phyloP scores from a whole-genome alignment of 768 basidiomycete species.

The Boletus tylopilopsis region DNA sequence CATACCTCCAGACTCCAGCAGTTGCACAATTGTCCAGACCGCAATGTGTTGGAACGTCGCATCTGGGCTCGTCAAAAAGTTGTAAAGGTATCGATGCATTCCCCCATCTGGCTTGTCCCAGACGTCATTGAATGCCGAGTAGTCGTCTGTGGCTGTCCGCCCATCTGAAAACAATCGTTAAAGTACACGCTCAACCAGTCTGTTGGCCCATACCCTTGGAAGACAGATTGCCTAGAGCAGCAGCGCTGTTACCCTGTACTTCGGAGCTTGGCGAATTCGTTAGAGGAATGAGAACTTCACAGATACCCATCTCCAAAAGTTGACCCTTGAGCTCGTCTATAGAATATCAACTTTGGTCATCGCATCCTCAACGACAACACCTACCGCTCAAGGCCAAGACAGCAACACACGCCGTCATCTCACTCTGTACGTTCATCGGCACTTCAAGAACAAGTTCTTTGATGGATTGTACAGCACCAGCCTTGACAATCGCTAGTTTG shows the following conservation, averaged over 20 bases:
- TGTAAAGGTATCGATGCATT: conserved; percentile 90
- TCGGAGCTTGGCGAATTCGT: conserved; percentile 96
- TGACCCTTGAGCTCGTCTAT: conserved; percentile 96
- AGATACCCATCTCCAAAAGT: conserved; percentile 96
- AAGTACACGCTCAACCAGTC: neutral
- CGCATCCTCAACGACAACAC: conserved; percentile 20
- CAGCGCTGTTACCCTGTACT: conserved; percentile 98
- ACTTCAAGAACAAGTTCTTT: conserved; percentile 95
- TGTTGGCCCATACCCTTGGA: conserved; percentile 69
- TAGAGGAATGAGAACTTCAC: conserved; percentile 93
- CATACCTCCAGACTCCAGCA: conserved; percentile 91
- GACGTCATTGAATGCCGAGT: conserved; percentile 94
- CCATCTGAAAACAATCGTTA: conserved; percentile 49
- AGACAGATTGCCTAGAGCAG: conserved; percentile 94
- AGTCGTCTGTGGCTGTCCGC: conserved; percentile 76
- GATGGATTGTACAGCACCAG: conserved; percentile 94
- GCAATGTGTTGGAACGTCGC: conserved; percentile 99
- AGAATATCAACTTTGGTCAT: conserved; percentile 5
- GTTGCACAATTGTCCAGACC: conserved; percentile 98
- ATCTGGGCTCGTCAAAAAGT: conserved; percentile 90
- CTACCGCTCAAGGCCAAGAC: conserved; percentile 92
- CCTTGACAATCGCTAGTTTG: conserved; percentile 96
- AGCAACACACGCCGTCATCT: conserved; percentile 99
- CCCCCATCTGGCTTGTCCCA: conserved; percentile 99
- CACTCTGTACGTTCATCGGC: conserved; percentile 95